These are phyloP conservation scores for Vitellaria paradoxa DNA, from an alignment of 179 eudicot genomes.

Conservation along the genomic window DNA sequence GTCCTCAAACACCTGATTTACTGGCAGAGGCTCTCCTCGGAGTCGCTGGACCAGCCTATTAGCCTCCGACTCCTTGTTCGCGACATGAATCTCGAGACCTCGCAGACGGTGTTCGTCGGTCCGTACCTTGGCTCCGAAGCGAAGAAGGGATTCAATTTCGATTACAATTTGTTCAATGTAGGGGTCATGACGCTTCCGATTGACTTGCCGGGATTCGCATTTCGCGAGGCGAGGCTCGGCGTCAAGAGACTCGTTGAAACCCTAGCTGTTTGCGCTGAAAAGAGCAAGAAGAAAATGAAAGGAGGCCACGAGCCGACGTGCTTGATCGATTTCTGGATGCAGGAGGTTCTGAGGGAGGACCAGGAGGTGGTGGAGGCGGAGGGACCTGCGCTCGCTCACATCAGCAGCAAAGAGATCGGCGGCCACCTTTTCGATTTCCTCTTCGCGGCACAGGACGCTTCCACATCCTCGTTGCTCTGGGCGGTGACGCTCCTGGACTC, in stretches of 20 bases:
- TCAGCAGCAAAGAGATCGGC: conserved; percentile 40
- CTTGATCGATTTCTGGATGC: conserved; percentile 77
- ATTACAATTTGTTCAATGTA: conserved; percentile 64
- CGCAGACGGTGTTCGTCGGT: conserved; percentile 78
- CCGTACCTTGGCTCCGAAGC: conserved; percentile 40
- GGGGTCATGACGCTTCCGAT: conserved; percentile 70
- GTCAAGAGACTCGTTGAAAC: conserved; percentile 49
- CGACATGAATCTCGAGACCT: conserved; percentile 81
- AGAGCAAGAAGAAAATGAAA: conserved; percentile 46
- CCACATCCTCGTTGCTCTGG: conserved; percentile 82
- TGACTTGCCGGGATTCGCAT: conserved; percentile 73
- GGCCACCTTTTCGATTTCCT: conserved; percentile 72
- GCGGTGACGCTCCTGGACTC: conserved; percentile 66
- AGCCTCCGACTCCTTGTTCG: conserved; percentile 50
- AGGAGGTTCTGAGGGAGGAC: conserved; percentile 45
- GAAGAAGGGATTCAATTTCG: conserved; percentile 42
- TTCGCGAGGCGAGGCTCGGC: conserved; percentile 62
- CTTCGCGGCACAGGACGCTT: conserved; percentile 87
- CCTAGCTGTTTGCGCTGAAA: conserved; percentile 46
- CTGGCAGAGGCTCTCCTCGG: conserved; percentile 29
- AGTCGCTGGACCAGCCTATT: conserved; percentile 19
- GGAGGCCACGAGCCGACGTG: conserved; percentile 51
- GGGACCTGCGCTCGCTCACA: conserved; percentile 35
- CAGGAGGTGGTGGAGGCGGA: conserved; percentile 24
- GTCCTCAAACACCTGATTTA: conserved; percentile 39